Evolutionary conservation across 1,284 basidiomycete genomes (phyloP).

Genomic region (Rhodotorula sp.): DNA sequence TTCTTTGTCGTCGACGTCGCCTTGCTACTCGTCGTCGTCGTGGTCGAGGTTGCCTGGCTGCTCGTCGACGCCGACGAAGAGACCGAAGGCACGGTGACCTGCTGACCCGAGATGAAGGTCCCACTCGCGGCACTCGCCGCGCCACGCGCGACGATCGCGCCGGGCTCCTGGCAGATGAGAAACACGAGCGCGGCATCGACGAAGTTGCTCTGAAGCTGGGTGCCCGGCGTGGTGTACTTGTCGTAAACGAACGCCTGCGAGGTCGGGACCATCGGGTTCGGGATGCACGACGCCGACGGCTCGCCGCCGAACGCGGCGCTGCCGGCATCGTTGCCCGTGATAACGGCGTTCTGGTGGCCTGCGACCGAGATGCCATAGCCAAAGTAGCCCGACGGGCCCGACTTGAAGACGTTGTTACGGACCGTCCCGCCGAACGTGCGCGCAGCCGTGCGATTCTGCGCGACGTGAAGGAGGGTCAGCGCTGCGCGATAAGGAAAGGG

Average conservation of each 20-base stretch:
- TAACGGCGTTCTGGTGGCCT: slow-evolving; percentile 38
- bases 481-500: too few relatives aligned
- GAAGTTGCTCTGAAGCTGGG: slow-evolving; percentile 24
- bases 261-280: slow-evolving; percentile 23
- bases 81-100: neutral
- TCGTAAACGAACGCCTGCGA: slow-evolving; percentile 43
- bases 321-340: slow-evolving; percentile 43
- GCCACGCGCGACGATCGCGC: slow-evolving; percentile 6
- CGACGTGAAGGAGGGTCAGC: neutral
- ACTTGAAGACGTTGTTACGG: slow-evolving; percentile 61
- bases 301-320: slow-evolving; percentile 42
- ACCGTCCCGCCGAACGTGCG: slow-evolving; percentile 60
- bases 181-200: slow-evolving; percentile 28
- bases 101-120: slow-evolving; percentile 5
- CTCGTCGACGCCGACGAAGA: neutral
- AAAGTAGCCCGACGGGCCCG: slow-evolving; percentile 42
- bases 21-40: neutral
- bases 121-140: neutral
- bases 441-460: slow-evolving; percentile 36
- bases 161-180: slow-evolving; percentile 34
- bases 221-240: slow-evolving; percentile 39
- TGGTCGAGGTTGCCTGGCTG: neutral
- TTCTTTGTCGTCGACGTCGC: slow-evolving; percentile 1
- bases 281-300: slow-evolving; percentile 36
- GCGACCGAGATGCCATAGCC: slow-evolving; percentile 44